Conservation (phyloP, 768 basidiomycete genomes). For the Mycena galopus region DNA sequence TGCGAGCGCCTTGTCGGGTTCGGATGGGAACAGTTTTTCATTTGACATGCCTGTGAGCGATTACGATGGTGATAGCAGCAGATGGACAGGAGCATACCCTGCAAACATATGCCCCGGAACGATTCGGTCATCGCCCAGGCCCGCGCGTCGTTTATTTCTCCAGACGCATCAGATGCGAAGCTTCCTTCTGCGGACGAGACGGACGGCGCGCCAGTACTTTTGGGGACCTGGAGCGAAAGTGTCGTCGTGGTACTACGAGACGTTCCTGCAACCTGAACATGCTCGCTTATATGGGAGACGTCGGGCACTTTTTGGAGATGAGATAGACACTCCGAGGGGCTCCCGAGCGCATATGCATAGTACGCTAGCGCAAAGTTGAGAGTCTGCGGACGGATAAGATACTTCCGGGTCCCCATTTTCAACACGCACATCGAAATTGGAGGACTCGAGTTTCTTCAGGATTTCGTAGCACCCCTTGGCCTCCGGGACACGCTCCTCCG, state of each 20-base stretch:
- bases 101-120: slow-evolving; percentile 81
- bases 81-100: slow-evolving; percentile 63
- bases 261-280: slow-evolving; percentile 62
- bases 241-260: slow-evolving; percentile 56
- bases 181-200: slow-evolving; percentile 66
- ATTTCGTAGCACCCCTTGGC: slow-evolving; percentile 65
- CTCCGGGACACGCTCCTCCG: slow-evolving; percentile 70
- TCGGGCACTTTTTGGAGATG: slow-evolving; percentile 69
- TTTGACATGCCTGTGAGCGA: slow-evolving; percentile 75
- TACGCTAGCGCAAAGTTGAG: slow-evolving; percentile 80
- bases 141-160: slow-evolving; percentile 75
- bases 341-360: slow-evolving; percentile 82
- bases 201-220: slow-evolving; percentile 50
- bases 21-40: slow-evolving; percentile 68
- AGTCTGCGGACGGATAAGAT: slow-evolving; percentile 59
- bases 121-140: slow-evolving; percentile 82
- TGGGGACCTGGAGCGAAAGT: slow-evolving; percentile 52
- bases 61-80: neutral
- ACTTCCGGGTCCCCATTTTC: slow-evolving; percentile 16
- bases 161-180: slow-evolving; percentile 56
- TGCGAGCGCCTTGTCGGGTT: slow-evolving; percentile 65
- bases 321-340: slow-evolving; percentile 72
- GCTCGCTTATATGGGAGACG: slow-evolving; percentile 65
- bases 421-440: slow-evolving; percentile 70
- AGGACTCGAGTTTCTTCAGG: slow-evolving; percentile 62